Base-by-base conservation (phyloP, 2,329 filamentous ascomycete species). In the Aspergillus texensis region DNA sequence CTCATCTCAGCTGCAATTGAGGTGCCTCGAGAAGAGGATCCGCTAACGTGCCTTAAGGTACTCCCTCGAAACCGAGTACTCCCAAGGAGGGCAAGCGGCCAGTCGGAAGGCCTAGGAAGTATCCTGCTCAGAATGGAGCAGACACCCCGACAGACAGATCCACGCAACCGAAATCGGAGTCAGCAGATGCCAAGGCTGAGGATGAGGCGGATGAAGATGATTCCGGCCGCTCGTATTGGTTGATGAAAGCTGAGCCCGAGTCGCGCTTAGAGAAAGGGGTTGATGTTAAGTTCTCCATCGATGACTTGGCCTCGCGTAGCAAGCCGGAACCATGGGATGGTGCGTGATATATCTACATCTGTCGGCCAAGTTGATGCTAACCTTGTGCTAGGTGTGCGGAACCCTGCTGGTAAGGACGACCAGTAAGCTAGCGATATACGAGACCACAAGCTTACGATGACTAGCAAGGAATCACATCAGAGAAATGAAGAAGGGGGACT, bases 231-330 rank as follows among this genome's bases (percentile, higher is more conserved):
- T 82, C 83, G 77, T 93, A 91, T 78, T 94, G 91, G 91, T 84
- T 95, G 36, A 86, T 95, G 85, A 95, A 94, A 80, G 91, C 92
- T 0, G 91, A 99, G 79, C 94, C 95, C 0, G 91, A 96, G 71
- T 88, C 93, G 4, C 90, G 95, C 6, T 81, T 93, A 19, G 93
- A 96, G 75, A 94, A 93, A 60, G 94, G 93, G 0, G 83, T 91
- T 57, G 94, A 98, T 74, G 92, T 97, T 53, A 91, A 88, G 69
- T 99, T 98, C 79, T 96, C 93, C 0, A 97, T 99, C 72, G 93
- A 98, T 72, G 94, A 98, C 75, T 80, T 99, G 41, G 85, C 86
- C 16, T 85, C 87, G 0, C 90, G 88, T 72, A 88, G 83, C 0
- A 85, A 87, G 71, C 93, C 94, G 1, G 94, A 98, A 74, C 89